A percentile compares a stretch with the other conserved stretches of the same genome.
Conservation (phyloP, 2,329 filamentous ascomycete genomes). For the Ceratocystis smalleyi region DNA sequence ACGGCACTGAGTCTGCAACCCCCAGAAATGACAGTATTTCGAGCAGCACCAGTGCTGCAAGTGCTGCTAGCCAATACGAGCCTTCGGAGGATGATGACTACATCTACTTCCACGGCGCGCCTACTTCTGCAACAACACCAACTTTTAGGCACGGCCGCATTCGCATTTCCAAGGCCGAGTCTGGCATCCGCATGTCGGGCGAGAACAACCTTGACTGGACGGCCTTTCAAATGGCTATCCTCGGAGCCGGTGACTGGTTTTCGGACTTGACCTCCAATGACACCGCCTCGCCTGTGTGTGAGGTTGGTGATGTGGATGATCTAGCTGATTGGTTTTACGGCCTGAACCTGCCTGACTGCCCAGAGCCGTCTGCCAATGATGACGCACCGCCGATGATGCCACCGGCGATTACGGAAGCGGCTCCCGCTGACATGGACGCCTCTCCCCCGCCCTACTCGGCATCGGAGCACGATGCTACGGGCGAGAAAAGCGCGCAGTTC, state of each 20-base stretch:
- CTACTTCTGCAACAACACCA: slow-evolving; percentile 35
- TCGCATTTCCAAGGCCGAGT: slow-evolving; percentile 33
- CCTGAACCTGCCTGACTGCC: slow-evolving; percentile 13
- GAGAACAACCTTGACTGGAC: slow-evolving; percentile 42
- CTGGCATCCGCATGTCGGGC: slow-evolving; percentile 19
- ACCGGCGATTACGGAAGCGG: not conserved
- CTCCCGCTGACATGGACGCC: not conserved
- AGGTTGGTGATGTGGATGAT: slow-evolving; percentile 35
- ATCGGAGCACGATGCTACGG: not conserved
- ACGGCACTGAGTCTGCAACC: not conserved
- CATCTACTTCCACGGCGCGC: slow-evolving; percentile 34
- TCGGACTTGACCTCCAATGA: slow-evolving; percentile 26
- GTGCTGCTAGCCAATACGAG: slow-evolving; percentile 16
- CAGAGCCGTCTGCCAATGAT: not conserved
- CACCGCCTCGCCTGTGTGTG: slow-evolving; percentile 24
- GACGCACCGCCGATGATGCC: not conserved
- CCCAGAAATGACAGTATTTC: slow-evolving; percentile 6
- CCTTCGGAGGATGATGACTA: slow-evolving; percentile 29
- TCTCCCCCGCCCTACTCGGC: not conserved
- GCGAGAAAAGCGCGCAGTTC: not conserved
- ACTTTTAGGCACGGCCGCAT: slow-evolving; percentile 41
- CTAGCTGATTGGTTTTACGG: slow-evolving; percentile 37
- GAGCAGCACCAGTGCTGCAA: not conserved
- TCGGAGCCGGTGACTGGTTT: slow-evolving; percentile 40
- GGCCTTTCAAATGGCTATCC: slow-evolving; percentile 49